Evolutionary conservation across 345 rosid genomes (phyloP), one percentile per base, ranked within the genome.

Genomic region (Anastatica hierochuntica): DNA sequence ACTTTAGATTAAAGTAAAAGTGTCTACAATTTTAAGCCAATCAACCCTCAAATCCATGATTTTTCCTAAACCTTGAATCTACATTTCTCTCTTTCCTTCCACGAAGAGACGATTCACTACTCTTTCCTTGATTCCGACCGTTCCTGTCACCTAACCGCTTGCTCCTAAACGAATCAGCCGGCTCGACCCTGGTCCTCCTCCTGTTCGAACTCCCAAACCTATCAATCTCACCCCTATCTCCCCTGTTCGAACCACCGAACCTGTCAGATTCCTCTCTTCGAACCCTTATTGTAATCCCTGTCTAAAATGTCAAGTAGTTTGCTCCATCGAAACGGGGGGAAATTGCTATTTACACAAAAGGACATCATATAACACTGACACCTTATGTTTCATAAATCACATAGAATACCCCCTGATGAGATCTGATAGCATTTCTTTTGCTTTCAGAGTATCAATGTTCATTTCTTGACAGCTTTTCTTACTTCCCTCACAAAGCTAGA

Each of bases 161-260:
- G 36, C 51, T 66, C 60, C 66, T 59, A 37, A 56, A 58, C 2
- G 76, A 56, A 38, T 55, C 79, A 17, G 7, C 61, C 7, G 72
- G 29, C 11, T 65, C 70, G 27, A 59, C 67, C 13, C n/a, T n/a
- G n/a, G 31, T 58, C 57, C 73, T 77, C 51, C 68, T 69, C 76
- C 77, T 35, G 17, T 18, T 56, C 23, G 74, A 42, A 50, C 58
- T 79, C 18, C 24, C n/a, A n/a, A 80, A 68, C 49, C 58, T 73
- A n/a, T 33, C 66, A 7, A 63, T 9, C 4, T 54, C 61, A 14
- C 72, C 53, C 54, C 16, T 56, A 38, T 69, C 75, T 58, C 70
- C 75, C 55, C 77, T 47, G 6, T 7, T 24, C 18, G 76, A 58
- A 49, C 36, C 62, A 7, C 78, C 64, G 49, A 80, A 69, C 26